A percentile compares a stretch with the other conserved stretches of the same genome.
These are phyloP conservation scores for Pseudopithomyces maydicus DNA, from an alignment of 2,329 filamentous ascomycete genomes.

Conservation along the genomic window DNA sequence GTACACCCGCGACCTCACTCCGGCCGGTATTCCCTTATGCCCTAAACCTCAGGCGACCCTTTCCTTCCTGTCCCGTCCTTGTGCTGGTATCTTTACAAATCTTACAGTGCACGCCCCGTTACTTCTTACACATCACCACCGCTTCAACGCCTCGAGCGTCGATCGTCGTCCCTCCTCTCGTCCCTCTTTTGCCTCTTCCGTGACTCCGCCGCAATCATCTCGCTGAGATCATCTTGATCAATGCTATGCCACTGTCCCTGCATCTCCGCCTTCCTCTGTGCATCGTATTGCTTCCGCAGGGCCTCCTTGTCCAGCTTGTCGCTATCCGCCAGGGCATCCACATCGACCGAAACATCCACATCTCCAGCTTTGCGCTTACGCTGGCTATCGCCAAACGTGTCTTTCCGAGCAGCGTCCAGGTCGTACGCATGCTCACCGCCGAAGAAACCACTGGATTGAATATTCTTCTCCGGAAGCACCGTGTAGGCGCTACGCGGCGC, in stretches of 20 bases:
- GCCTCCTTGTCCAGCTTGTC: slow-evolving; percentile 86
- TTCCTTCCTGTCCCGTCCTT: background rate
- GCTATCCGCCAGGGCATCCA: slow-evolving; percentile 74
- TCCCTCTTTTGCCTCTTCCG: slow-evolving; percentile 89
- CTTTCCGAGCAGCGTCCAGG: slow-evolving; percentile 62
- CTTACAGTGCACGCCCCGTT: slow-evolving; percentile 1
- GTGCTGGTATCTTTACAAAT: slow-evolving; percentile 21
- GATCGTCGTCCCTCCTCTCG: slow-evolving; percentile 61
- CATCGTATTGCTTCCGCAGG: slow-evolving; percentile 79
- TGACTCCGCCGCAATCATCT: slow-evolving; percentile 95
- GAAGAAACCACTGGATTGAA: slow-evolving; percentile 90
- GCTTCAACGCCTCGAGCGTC: slow-evolving; percentile 62
- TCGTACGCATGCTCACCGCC: slow-evolving; percentile 94
- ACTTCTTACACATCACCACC: slow-evolving; percentile 3
- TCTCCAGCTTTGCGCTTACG: slow-evolving; percentile 92
- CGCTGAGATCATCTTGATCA: slow-evolving; percentile 86
- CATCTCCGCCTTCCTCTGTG: slow-evolving; percentile 66
- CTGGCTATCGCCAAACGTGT: slow-evolving; percentile 75
- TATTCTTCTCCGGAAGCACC: slow-evolving; percentile 85
- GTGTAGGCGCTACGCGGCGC: slow-evolving; percentile 80
- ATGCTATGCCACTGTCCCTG: slow-evolving; percentile 70
- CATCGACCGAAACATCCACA: slow-evolving; percentile 88
- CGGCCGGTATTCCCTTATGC: background rate
- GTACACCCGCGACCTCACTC: background rate
- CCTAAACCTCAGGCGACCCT: background rate